A percentile compares a stretch with the other conserved stretches of the same genome.
These are phyloP conservation scores for Malus orientalis DNA, from an alignment of 306 rosid genomes.

Conservation along the genomic window DNA sequence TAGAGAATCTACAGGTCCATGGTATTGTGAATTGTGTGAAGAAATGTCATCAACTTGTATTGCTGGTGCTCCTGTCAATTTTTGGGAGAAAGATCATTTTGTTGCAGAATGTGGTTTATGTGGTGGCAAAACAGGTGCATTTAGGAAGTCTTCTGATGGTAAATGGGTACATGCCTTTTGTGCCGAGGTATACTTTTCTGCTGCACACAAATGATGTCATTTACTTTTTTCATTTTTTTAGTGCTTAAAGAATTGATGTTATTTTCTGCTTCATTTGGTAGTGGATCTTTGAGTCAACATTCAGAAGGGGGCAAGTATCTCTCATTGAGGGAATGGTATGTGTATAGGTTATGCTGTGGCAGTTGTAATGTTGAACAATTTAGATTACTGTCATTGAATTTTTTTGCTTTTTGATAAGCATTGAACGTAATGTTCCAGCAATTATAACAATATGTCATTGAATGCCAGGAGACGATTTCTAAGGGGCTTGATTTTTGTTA, in stretches of 20 bases:
- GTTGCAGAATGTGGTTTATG: constrained; percentile 85
- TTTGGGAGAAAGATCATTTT: constrained; percentile 77
- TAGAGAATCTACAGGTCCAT: constrained; percentile 80
- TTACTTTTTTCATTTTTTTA: background rate
- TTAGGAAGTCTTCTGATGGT: constrained; percentile 82
- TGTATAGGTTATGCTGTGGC: background rate
- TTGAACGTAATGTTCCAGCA: background rate
- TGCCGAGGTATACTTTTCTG: constrained; percentile 63
- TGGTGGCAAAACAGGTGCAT: constrained; percentile 88
- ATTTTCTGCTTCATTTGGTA: constrained; percentile 20
- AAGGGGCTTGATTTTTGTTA: constrained; percentile 63
- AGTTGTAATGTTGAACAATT: background rate
- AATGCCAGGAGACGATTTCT: constrained; percentile 44
- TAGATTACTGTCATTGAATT: background rate
- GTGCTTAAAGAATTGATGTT: background rate
- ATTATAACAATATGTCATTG: background rate
- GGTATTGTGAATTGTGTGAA: constrained; percentile 95
- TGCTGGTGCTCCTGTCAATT: constrained; percentile 49
- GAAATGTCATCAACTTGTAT: constrained; percentile 40
- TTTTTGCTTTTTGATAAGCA: background rate
- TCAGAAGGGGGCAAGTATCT: constrained; percentile 77
- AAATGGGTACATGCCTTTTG: constrained; percentile 99
- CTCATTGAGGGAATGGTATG: constrained; percentile 86
- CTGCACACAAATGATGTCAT: background rate
- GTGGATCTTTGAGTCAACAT: constrained; percentile 90